Conservation (phyloP, 176 grass and related monocot genomes). For the Juncus effusus region DNA sequence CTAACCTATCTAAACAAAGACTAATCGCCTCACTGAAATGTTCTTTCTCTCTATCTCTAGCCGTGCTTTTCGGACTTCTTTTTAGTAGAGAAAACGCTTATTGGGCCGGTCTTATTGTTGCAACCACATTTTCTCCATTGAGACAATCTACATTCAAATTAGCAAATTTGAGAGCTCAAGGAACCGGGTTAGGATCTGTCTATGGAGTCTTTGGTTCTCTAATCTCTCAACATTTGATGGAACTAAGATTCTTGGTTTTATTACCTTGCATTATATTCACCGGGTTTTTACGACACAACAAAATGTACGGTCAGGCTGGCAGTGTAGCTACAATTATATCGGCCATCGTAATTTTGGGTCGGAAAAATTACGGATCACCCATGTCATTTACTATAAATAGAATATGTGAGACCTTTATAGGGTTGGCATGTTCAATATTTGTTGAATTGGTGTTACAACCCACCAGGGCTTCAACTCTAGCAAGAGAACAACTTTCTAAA, state of each 20-base stretch:
- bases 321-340: slow-evolving; percentile 48
- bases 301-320: slow-evolving; percentile 46
- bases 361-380: slow-evolving; percentile 56
- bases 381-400: slow-evolving; percentile 47
- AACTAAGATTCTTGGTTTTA: slow-evolving; percentile 63
- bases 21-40: slow-evolving; percentile 49
- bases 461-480: slow-evolving; percentile 48
- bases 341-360: slow-evolving; percentile 53
- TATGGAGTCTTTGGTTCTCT: slow-evolving; percentile 53
- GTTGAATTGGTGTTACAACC: slow-evolving; percentile 63
- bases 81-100: slow-evolving; percentile 67
- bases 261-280: slow-evolving; percentile 65
- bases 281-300: slow-evolving; percentile 55
- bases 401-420: slow-evolving; percentile 73
- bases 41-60: slow-evolving; percentile 51
- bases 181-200: slow-evolving; percentile 57
- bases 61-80: slow-evolving; percentile 61
- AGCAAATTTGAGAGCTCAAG: slow-evolving; percentile 50
- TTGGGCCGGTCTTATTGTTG: slow-evolving; percentile 77
- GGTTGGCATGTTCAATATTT: slow-evolving; percentile 40
- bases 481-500: slow-evolving; percentile 35
- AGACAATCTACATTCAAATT: slow-evolving; percentile 59
- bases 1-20: slow-evolving; percentile 12
- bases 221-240: slow-evolving; percentile 66
- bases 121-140: slow-evolving; percentile 51